phyloP scores from a whole-genome alignment of 1,284 basidiomycete genomes.

The Tilletiaria anomala region DNA sequence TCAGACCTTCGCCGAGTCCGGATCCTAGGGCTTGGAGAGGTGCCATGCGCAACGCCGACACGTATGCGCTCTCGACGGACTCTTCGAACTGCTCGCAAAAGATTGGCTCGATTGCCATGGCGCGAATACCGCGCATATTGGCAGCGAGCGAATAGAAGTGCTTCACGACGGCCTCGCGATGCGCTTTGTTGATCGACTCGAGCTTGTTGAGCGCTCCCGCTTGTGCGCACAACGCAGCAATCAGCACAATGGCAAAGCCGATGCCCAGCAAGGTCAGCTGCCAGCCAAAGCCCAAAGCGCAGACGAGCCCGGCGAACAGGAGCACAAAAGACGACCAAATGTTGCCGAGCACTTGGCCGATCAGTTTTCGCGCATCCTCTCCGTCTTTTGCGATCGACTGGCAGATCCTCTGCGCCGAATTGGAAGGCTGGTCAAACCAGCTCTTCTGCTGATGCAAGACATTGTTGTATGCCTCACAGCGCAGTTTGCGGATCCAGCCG shows the following conservation, averaged over 20 bases:
- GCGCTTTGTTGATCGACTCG: slow-evolving; percentile 66
- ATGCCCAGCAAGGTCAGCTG: slow-evolving; percentile 81
- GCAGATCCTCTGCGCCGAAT: slow-evolving; percentile 52
- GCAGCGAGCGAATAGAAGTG: slow-evolving; percentile 74
- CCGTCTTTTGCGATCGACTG: slow-evolving; percentile 75
- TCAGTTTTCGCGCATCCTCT: slow-evolving; percentile 68
- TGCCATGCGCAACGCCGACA: slow-evolving; percentile 58
- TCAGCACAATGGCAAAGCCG: slow-evolving; percentile 62
- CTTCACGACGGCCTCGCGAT: slow-evolving; percentile 67
- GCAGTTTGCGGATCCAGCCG: slow-evolving; percentile 59
- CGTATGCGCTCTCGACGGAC: slow-evolving; percentile 51
- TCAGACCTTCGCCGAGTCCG: slow-evolving; percentile 63
- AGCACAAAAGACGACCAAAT: slow-evolving; percentile 45
- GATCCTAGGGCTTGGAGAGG: slow-evolving; percentile 70
- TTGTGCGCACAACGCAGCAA: slow-evolving; percentile 49
- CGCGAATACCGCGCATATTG: slow-evolving; percentile 71
- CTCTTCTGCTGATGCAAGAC: slow-evolving; percentile 69
- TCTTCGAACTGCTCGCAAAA: slow-evolving; percentile 58
- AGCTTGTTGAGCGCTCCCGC: slow-evolving; percentile 52
- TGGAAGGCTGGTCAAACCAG: slow-evolving; percentile 64
- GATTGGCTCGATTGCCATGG: slow-evolving; percentile 70
- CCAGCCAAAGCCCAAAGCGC: slow-evolving; percentile 81
- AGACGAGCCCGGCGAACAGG: slow-evolving; percentile 60
- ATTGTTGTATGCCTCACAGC: slow-evolving; percentile 49
- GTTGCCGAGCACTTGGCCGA: slow-evolving; percentile 62